Evolutionary conservation across 2,329 filamentous ascomycete genomes (phyloP).

Genomic region (Arthrobotrys entomopaga): DNA sequence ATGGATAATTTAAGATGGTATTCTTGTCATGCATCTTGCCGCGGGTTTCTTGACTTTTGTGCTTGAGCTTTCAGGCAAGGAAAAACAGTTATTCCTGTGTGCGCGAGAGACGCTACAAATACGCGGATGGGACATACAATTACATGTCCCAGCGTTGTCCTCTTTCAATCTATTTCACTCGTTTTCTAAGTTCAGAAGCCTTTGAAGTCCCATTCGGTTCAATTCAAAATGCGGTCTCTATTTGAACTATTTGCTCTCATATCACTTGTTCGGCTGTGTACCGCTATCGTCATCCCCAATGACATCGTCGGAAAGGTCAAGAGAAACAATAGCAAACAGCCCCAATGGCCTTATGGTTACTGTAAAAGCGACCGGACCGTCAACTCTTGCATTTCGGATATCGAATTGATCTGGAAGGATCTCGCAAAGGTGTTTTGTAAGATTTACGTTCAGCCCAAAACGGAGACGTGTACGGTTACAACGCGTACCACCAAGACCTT

Average conservation of each 20-base stretch:
- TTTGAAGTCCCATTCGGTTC: background rate
- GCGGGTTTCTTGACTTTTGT: constrained; percentile 15
- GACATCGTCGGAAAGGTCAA: background rate
- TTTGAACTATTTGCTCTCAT: background rate
- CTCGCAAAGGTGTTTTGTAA: constrained; percentile 14
- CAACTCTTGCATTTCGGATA: constrained; percentile 21
- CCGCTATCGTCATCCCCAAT: constrained; percentile 14
- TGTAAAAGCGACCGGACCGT: constrained; percentile 11
- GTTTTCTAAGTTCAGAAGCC: background rate
- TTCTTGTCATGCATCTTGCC: constrained; percentile 18
- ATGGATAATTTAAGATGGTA: constrained; percentile 1
- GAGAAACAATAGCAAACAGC: background rate
- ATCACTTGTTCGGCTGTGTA: background rate
- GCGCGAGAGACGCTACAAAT: constrained; percentile 2
- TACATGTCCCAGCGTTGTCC: background rate
- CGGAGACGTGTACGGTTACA: background rate
- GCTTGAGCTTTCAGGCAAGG: background rate
- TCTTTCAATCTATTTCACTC: background rate
- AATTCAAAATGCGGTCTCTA: background rate
- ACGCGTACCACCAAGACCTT: constrained; percentile 7
- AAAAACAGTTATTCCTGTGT: constrained; percentile 10
- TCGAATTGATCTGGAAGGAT: constrained; percentile 25
- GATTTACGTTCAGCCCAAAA: constrained; percentile 12
- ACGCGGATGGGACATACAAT: constrained; percentile 1
- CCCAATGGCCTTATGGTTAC: constrained; percentile 8